Base-by-base conservation (phyloP, 192 early-diverging fungal genomes). In the Coemansia sp. region DNA sequence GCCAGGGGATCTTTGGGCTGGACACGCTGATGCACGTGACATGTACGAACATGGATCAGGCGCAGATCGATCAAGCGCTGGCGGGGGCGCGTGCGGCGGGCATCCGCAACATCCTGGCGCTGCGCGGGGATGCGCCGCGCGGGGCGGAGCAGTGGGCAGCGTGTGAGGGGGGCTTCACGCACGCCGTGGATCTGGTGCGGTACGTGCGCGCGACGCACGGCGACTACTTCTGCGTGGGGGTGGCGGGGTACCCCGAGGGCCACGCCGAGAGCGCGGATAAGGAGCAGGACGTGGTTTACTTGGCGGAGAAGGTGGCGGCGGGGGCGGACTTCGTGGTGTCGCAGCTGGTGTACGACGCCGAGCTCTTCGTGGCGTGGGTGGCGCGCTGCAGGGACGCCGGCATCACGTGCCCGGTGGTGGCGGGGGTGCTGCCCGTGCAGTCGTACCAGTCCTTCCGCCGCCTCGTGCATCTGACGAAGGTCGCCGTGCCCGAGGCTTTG, bases 11-110 rank as follows among this genome's bases (percentile, higher is more conserved):
- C 2, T 94, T 94, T 69, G 95, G 95, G 3, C 85, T 98, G 21
- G 94, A 98, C 67, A 92, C 94, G 0, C 85, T 88, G 67, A 96
- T 98, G 96, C 97, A 99, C 75, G 84, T 99, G 75, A 99, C 96
- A 16, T 99, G 97, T 73, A 98, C 97, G 60, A 99, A 99, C 75
- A 99, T 97, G 95, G 93, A 94, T 54, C 80, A 83, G 24, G 85
- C 85, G 35, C 94, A 91, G 83, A 87, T 99, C 42, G 96, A 98
- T 66, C 69, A 64, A 36, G 97, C 95, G 2, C 82, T 99, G 24
- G 68, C 83, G 76, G 87, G 88, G 35, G 95, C 95, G 17, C 94
- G 96, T 72, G 84, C 84, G 3, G 88, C 89, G 24, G 95, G 96
- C 0, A 90, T 96, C 62, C 93, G 93, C 62, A 97, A 97, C 73